Evolutionary conservation across 768 basidiomycete genomes (phyloP), one percentile per base, ranked within the genome.

Genomic region (Pleurotus ostreatus): DNA sequence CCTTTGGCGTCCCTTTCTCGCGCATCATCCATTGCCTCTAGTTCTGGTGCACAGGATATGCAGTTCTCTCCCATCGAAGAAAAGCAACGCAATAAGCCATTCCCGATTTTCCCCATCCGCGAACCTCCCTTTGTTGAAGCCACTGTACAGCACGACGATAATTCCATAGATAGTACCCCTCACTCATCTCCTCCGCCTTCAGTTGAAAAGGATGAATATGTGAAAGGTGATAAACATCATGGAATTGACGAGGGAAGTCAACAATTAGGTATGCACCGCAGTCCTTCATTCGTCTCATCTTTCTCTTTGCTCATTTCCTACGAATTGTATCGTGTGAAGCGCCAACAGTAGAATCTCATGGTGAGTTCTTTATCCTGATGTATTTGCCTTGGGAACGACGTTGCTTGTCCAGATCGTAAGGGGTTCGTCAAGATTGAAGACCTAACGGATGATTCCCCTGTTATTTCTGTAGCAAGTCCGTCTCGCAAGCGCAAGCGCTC

Each of bases 11-110:
- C 56, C 5, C 38, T 59, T 5, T 59, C 61, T 37, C 22, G 56
- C 26, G 40, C 65, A 8, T 62, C 60, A n/a, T 66, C 67, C 25
- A 61, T 64, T 22, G 62, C 63, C 11, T 66, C 67, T 20, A 65
- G 63, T 44, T 65, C 60, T 46, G 65, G 61, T 44, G 63, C 55
- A 23, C 62, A 63, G 56, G 67, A 69, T 55, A 67, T 68, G 65
- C 61, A 62, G 51, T 37, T 66, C 18, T 65, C 69, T 44, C 67
- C 65, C 46, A 51, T 62, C 13, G 61, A 59, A 38, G 52, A 51
- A 18, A 60, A 53, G 26, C 7, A 22, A 22, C 20, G 11, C 8
- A 49, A 34, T 13, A 44, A n/a, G 5, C 15, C 43, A 34, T 34
- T 34, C 7, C 30, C 2, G 1, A 34, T 15, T 15, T n/a, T 11